Conservation (phyloP, 2,329 filamentous ascomycete species). For the Fusarium denticulatum region DNA sequence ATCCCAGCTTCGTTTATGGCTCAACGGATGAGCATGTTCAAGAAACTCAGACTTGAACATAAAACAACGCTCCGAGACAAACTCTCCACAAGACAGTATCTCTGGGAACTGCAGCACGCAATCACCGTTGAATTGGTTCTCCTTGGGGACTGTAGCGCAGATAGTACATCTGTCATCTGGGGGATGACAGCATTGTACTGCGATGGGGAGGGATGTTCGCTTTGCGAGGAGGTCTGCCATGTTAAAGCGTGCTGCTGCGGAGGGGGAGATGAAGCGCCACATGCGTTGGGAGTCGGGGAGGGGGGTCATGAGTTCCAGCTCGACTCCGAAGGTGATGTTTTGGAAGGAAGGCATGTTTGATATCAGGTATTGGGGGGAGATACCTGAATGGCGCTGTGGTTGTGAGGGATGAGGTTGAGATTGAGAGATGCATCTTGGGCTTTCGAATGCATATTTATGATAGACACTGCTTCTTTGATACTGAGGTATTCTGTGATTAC, state of each 20-base stretch:
- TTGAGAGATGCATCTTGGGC: no score
- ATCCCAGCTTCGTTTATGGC: conserved; percentile 2
- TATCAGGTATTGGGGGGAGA: neutral
- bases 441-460: neutral
- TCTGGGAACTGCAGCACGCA: neutral
- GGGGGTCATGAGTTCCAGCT: conserved; percentile 37
- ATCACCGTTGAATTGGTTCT: neutral
- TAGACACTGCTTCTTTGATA: neutral
- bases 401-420: neutral
- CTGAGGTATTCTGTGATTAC: no score
- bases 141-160: neutral
- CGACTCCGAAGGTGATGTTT: conserved; percentile 34
- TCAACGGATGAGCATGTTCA: neutral
- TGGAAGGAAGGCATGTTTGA: neutral
- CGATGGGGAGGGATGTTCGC: neutral
- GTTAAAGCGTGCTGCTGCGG: conserved; percentile 4
- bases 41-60: conserved; percentile 22
- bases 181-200: conserved; percentile 6
- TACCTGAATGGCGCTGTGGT: neutral
- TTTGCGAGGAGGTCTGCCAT: neutral
- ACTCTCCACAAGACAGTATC: neutral
- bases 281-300: neutral
- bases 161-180: neutral
- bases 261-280: neutral
- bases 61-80: conserved; percentile 5